phyloP scores from a whole-genome alignment of 176 grass and related monocot species.

The Oryza punctata region DNA sequence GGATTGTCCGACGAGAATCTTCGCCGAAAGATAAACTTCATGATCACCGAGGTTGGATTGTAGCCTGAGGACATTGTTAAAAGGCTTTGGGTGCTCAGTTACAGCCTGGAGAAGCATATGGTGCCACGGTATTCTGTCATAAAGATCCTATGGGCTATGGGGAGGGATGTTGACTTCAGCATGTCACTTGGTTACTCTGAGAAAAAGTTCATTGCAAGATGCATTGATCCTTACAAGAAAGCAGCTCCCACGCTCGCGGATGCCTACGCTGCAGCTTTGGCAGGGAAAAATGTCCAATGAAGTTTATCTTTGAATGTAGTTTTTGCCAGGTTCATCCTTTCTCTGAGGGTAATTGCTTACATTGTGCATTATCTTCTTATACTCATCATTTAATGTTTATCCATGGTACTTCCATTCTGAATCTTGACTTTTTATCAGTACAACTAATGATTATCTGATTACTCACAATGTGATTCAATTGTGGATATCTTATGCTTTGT shows the following conservation, averaged over 20 bases:
- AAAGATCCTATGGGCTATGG: no score
- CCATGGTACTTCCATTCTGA: not conserved
- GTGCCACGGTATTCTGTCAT: no score
- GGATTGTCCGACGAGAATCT: no score
- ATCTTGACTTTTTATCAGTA: not conserved
- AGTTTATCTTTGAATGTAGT: not conserved
- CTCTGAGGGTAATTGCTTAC: not conserved
- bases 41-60: no score
- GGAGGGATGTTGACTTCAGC: not conserved
- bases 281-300: not conserved
- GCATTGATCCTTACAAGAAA: conserved; percentile 36
- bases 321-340: not conserved
- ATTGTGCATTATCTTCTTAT: not conserved
- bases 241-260: conserved; percentile 28
- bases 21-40: no score
- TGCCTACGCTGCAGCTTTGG: conserved; percentile 29
- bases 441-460: not conserved
- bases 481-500: not conserved
- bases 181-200: not conserved
- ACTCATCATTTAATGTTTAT: not conserved
- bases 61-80: no score
- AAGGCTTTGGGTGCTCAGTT: no score
- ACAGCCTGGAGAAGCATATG: no score
- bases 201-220: not conserved
- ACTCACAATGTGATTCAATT: not conserved